These are phyloP conservation scores for Irpex sp. DNA, from an alignment of 1,284 basidiomycete genomes.

Conservation along the genomic window DNA sequence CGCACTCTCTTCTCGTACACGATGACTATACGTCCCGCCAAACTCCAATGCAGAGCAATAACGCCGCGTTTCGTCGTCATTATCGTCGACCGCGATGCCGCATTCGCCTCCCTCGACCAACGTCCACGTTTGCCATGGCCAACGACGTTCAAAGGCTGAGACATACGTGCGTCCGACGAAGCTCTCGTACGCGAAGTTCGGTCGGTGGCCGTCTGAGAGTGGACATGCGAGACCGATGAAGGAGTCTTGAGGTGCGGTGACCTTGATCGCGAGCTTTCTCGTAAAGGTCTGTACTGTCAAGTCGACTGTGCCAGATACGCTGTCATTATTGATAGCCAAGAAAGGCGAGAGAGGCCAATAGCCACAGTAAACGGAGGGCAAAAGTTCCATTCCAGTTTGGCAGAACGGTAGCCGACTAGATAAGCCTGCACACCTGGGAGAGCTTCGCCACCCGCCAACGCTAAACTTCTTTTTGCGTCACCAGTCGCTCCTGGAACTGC, in stretches of 20 bases:
- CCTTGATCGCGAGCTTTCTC: constrained; percentile 16
- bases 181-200: constrained; percentile 22
- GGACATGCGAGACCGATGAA: constrained; percentile 22
- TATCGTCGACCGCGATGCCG: constrained; percentile 12
- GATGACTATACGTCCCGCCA: constrained; percentile 20
- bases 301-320: constrained; percentile 13
- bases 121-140: constrained; percentile 20
- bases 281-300: constrained; percentile 15
- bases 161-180: constrained; percentile 18
- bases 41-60: constrained; percentile 22
- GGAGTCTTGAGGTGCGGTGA: constrained; percentile 17
- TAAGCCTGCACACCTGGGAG: constrained; percentile 24
- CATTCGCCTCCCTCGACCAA: constrained; percentile 17
- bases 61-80: constrained; percentile 1
- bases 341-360: constrained; percentile 16
- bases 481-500: background rate
- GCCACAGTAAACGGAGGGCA: constrained; percentile 19
- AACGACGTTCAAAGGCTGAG: constrained; percentile 13
- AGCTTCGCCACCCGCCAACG: constrained; percentile 22
- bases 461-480: constrained; percentile 12
- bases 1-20: background rate
- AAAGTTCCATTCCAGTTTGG: constrained; percentile 20
- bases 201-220: constrained; percentile 19
- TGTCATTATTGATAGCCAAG: constrained; percentile 18
- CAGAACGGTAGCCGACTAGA: constrained; percentile 24